A percentile compares a stretch with the other conserved stretches of the same genome.
These are phyloP conservation scores for Aspergillus sp. DNA, from an alignment of 2,329 filamentous ascomycete species.

Conservation along the genomic window DNA sequence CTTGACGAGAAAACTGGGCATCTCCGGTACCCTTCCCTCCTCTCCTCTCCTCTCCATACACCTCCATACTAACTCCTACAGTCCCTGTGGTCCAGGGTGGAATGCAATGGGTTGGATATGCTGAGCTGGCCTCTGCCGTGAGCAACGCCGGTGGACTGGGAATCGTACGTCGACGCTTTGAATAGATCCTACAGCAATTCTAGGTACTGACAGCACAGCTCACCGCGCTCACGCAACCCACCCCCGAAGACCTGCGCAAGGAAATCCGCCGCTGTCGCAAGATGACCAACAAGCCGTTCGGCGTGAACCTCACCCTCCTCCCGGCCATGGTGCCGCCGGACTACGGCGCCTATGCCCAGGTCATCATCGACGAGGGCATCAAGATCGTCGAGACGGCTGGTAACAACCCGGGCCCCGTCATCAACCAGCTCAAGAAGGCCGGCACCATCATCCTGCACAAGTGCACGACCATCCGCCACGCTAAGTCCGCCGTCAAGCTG, in stretches of 20 bases:
- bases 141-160: slow-evolving; percentile 54
- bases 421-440: slow-evolving; percentile 79
- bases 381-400: slow-evolving; percentile 90
- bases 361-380: slow-evolving; percentile 90
- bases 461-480: slow-evolving; percentile 94
- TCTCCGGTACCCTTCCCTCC: slow-evolving; percentile 35
- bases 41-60: background rate
- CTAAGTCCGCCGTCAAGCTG: slow-evolving; percentile 84
- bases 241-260: slow-evolving; percentile 84
- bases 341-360: slow-evolving; percentile 87
- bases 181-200: background rate
- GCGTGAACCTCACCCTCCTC: slow-evolving; percentile 91
- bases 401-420: slow-evolving; percentile 86
- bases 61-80: slow-evolving; percentile 14
- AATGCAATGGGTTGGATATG: slow-evolving; percentile 57
- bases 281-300: slow-evolving; percentile 67
- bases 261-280: slow-evolving; percentile 85
- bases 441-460: slow-evolving; percentile 86
- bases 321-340: slow-evolving; percentile 86
- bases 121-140: slow-evolving; percentile 52
- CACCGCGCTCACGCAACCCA: slow-evolving; percentile 77
- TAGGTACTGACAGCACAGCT: slow-evolving; percentile 33
- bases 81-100: slow-evolving; percentile 51
- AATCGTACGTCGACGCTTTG: slow-evolving; percentile 35
- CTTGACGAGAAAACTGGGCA: slow-evolving; percentile 60